Evolutionary conservation across 2,329 filamentous ascomycete genomes (phyloP).

Genomic region (Leptographium procerum): DNA sequence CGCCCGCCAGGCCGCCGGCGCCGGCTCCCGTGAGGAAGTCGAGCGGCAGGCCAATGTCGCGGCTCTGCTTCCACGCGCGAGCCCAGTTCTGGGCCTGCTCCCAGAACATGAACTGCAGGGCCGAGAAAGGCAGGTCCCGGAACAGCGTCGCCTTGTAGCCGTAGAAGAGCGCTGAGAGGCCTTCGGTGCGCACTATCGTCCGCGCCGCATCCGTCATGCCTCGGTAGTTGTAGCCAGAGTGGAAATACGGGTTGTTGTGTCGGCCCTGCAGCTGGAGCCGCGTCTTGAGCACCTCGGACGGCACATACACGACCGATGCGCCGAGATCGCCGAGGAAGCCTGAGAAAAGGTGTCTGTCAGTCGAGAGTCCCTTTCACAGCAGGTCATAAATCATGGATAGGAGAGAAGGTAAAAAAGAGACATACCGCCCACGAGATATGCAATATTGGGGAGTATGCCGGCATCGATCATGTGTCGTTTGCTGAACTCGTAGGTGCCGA

Average conservation of each 20-base stretch:
- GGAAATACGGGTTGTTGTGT: constrained; percentile 88
- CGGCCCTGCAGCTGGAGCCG: constrained; percentile 87
- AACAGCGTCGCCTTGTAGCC: constrained; percentile 96
- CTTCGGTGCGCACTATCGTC: constrained; percentile 76
- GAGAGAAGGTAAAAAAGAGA: not conserved
- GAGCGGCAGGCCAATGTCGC: constrained; percentile 73
- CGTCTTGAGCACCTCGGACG: constrained; percentile 96
- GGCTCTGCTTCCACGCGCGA: constrained; percentile 62
- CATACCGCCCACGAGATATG: constrained; percentile 75
- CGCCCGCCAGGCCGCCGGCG: constrained; percentile 84
- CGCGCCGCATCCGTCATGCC: constrained; percentile 72
- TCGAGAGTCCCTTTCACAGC: too few species aligned
- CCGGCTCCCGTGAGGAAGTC: constrained; percentile 83
- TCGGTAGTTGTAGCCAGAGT: constrained; percentile 92
- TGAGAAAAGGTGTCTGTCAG: constrained; percentile 19
- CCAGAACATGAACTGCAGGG: constrained; percentile 95
- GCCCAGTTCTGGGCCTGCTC: constrained; percentile 84
- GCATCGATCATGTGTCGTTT: constrained; percentile 80
- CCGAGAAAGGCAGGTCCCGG: constrained; percentile 90
- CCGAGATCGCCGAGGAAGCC: constrained; percentile 90
- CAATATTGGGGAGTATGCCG: constrained; percentile 69
- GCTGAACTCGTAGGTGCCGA: constrained; percentile 91
- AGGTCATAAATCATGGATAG: not conserved
- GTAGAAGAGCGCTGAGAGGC: constrained; percentile 76
- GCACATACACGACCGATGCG: constrained; percentile 87